Conservation (phyloP, 164 flowering plant genomes). For the Vitis riparia region DNA sequence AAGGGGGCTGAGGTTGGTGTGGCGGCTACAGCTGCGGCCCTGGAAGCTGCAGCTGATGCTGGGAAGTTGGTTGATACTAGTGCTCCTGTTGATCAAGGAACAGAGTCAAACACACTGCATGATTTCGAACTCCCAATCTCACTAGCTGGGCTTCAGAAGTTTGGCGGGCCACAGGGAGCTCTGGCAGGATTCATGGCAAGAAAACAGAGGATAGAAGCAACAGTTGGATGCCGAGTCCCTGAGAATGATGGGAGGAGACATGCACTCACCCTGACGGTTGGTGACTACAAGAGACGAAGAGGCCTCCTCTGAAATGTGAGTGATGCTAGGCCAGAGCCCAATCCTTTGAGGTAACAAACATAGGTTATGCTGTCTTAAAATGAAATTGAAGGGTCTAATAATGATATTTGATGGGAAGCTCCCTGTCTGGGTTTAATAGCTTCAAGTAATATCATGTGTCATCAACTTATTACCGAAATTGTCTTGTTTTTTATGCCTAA, state of each 20-base stretch:
- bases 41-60: constrained; percentile 91
- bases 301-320: constrained; percentile 62
- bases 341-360: not conserved
- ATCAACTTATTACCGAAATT: too few species aligned
- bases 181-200: constrained; percentile 80
- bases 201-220: constrained; percentile 87
- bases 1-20: constrained; percentile 30
- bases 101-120: constrained; percentile 68
- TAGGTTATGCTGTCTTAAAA: too few species aligned
- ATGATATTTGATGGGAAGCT: too few species aligned
- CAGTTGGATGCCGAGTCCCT: constrained; percentile 67
- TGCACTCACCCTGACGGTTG: constrained; percentile 67
- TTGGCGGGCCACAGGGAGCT: constrained; percentile 81
- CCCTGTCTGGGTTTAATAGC: too few species aligned
- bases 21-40: constrained; percentile 77
- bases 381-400: too few species aligned
- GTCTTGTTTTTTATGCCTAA: too few species aligned
- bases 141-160: constrained; percentile 60
- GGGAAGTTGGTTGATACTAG: constrained; percentile 92
- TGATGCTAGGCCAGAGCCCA: too few species aligned
- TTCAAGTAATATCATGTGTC: too few species aligned
- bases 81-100: constrained; percentile 93
- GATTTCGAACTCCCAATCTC: constrained; percentile 85
- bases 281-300: constrained; percentile 92
- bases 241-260: constrained; percentile 93